Conservation (phyloP, 1,284 basidiomycete species). For the Sporisorium iseilematis-ciliati region DNA sequence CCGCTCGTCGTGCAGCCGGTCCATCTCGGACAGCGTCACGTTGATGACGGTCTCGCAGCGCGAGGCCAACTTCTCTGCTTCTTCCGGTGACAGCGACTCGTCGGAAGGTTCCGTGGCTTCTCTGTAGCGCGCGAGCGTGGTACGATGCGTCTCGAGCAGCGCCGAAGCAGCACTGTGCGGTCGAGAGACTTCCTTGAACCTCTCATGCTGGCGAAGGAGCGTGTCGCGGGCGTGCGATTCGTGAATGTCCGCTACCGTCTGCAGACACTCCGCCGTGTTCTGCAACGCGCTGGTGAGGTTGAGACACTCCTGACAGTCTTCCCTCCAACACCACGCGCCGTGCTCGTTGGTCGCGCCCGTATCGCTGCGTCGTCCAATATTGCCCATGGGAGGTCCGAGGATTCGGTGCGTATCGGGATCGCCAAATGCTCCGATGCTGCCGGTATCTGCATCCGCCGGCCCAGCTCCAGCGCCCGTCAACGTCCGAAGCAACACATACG, state of each 20-base stretch:
- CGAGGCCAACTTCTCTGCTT: conserved; percentile 74
- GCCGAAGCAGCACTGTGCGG: conserved; percentile 80
- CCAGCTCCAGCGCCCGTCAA: conserved; percentile 53
- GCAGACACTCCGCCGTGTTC: conserved; percentile 79
- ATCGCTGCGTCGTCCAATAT: conserved; percentile 73
- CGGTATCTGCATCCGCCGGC: conserved; percentile 10
- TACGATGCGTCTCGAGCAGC: conserved; percentile 76
- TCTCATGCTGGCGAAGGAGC: conserved; percentile 80
- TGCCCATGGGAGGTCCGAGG: conserved; percentile 62
- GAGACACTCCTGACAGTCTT: conserved; percentile 81
- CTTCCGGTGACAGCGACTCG: conserved; percentile 14
- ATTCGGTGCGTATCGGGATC: conserved; percentile 76
- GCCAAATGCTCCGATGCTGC: conserved; percentile 72
- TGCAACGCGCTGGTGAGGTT: conserved; percentile 82
- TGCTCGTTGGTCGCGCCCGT: conserved; percentile 75
- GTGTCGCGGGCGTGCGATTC: conserved; percentile 81
- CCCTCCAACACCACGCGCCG: conserved; percentile 87
- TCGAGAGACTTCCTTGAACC: conserved; percentile 80
- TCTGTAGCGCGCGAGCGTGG: conserved; percentile 71
- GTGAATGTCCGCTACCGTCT: conserved; percentile 80
- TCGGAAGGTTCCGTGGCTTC: conserved; percentile 68
- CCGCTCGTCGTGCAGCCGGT: conserved; percentile 70
- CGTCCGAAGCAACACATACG: conserved; percentile 52
- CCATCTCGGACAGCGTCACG: conserved; percentile 87
- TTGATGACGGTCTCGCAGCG: conserved; percentile 89